Evolutionary conservation across 1,139 yeast species (phyloP), one percentile per base, ranked within the genome.

Genomic region (Geotrichum siamense): DNA sequence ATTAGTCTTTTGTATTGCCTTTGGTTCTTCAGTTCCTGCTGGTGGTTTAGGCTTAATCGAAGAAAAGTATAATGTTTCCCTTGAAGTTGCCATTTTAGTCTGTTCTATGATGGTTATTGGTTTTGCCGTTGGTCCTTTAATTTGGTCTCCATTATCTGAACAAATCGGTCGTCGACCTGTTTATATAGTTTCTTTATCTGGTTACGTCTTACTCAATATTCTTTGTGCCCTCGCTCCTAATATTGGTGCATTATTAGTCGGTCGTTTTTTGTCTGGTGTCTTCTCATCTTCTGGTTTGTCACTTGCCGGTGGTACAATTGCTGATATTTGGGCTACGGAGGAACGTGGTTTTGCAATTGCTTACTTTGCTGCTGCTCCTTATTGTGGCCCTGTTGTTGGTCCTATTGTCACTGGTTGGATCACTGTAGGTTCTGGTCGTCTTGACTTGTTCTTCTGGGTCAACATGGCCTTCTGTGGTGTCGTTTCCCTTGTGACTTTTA

Each of bases 91-190:
- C 9, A 81, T 78, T 33, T 69, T 86, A 52, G 69, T 89, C 0
- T 85, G 86, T 51, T 84, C 96, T 1, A 68, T 86, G 29, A 85
- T 86, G 94, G 96, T 87, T 41, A 61, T 84, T 31, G 96, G 96
- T 2, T 87, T 86, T 58, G 75, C 89, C 17, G 74, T 86, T 20
- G 96, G 96, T 33, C 96, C 96, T 1, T 68, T 87, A 49, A 55
- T 86, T 22, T 87, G 96, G 94, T 86, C 95, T 12, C 96, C 96
- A 3, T 67, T 86, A 41, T 78, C 89, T 29, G 96, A 87, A 63
- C 79, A 81, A 57, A 78, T 79, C 53, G 96, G 96, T 40, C 74
- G 96, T 64, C 74, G 86, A 53, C 84, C 89, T 2, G 93, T 87
- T 16, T 87, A 87, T 60, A 72, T 81, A 56, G 69, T 82, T 45